phyloP scores from a whole-genome alignment of 345 rosid species.

The Rhizophora mangle region DNA sequence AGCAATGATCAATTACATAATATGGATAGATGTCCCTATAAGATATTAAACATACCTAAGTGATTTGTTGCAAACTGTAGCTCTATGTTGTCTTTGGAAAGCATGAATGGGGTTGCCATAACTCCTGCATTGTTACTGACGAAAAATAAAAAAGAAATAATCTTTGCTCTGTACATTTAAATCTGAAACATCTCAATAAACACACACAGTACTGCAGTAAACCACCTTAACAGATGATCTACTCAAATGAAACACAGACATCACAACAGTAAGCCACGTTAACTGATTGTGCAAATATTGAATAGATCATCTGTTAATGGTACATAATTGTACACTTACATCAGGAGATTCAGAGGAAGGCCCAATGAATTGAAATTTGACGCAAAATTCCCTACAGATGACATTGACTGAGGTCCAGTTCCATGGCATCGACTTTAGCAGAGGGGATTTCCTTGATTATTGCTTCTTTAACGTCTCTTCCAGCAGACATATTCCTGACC shows the following conservation, averaged over 20 bases:
- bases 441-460: constrained; percentile 50
- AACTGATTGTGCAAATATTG: background rate
- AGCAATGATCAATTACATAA: too few relatives aligned
- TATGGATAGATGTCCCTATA: too few relatives aligned
- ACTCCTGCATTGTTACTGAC: constrained; percentile 54
- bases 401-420: constrained; percentile 74
- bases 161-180: background rate
- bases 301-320: background rate
- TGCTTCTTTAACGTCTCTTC: constrained; percentile 49
- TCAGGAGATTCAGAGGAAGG: constrained; percentile 59
- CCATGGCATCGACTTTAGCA: constrained; percentile 67
- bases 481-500: constrained; percentile 57
- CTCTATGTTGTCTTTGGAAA: constrained; percentile 50
- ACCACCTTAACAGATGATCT: too few relatives aligned
- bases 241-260: too few relatives aligned
- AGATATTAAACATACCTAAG: constrained; percentile 30
- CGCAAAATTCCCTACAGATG: constrained; percentile 60
- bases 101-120: constrained; percentile 37
- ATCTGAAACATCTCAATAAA: background rate
- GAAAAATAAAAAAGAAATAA: constrained; percentile 10
- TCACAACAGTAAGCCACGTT: background rate
- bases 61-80: constrained; percentile 55
- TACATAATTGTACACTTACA: constrained; percentile 36
- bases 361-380: constrained; percentile 46
- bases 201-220: background rate